phyloP scores from a whole-genome alignment of 768 basidiomycete genomes.

The Pisolithus albus region DNA sequence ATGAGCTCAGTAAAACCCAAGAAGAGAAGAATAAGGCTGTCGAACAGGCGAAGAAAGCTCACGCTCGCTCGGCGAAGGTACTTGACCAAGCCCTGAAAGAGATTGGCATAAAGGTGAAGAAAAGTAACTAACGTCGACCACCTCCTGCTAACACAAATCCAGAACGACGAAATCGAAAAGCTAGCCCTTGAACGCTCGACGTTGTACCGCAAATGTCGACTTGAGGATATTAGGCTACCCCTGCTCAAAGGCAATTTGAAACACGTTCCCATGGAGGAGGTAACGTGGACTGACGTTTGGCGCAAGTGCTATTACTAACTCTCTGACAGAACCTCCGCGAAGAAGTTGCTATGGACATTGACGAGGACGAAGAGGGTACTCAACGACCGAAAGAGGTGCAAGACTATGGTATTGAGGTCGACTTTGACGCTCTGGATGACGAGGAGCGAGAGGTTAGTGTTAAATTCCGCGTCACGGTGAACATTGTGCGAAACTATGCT shows the following conservation, averaged over 20 bases:
- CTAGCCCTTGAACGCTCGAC: slow-evolving; percentile 77
- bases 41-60: slow-evolving; percentile 68
- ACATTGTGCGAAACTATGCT: neutral
- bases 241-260: slow-evolving; percentile 68
- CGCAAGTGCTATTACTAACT: slow-evolving; percentile 2
- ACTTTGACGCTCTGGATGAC: slow-evolving; percentile 69
- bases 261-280: slow-evolving; percentile 95
- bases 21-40: slow-evolving; percentile 71
- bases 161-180: slow-evolving; percentile 92
- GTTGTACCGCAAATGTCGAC: slow-evolving; percentile 84
- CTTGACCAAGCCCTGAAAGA: slow-evolving; percentile 90
- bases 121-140: neutral
- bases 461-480: neutral
- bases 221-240: slow-evolving; percentile 88
- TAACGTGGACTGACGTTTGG: slow-evolving; percentile 22
- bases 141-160: neutral
- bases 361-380: slow-evolving; percentile 78
- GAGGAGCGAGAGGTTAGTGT: slow-evolving; percentile 60
- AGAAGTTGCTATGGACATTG: slow-evolving; percentile 87
- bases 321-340: slow-evolving; percentile 64
- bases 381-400: slow-evolving; percentile 65
- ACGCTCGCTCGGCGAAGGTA: slow-evolving; percentile 61
- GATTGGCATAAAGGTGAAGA: slow-evolving; percentile 66
- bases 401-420: slow-evolving; percentile 86
- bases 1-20: slow-evolving; percentile 51